Evolutionary conservation across 495 filamentous ascomycete species (phyloP), one percentile per base, ranked within the genome.

Genomic region (Xylaria intraflava): DNA sequence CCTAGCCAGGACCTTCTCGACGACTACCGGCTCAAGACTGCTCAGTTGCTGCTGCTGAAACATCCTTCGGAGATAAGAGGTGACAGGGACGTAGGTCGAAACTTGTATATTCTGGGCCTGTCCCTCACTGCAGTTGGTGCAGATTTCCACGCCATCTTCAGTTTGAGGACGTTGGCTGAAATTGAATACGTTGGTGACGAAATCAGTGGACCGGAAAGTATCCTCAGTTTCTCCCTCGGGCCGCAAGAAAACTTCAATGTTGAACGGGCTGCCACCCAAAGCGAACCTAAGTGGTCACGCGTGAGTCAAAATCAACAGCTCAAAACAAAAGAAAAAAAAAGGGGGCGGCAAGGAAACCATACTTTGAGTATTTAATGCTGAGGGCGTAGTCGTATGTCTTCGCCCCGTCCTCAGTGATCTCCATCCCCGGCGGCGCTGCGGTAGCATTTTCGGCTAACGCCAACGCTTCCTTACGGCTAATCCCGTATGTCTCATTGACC

Each of bases 381-480:
- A 51, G 38, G 10, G 40, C 40, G 12, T 42, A 42, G 27, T 51
- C 49, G 12, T 43, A 42, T 10, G 19, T 35, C 36, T 27, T 22
- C 29, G 38, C 40, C 26, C 40, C 49, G 14, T 44, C 27, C 14
- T 51, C 49, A 10, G 8, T 30, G 17, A 41, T n/a, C 26, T 51
- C 38, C 2, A 44, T 26, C 1, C 47, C 47, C 22, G 47, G 47
- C 3, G 31, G 35, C 14, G 31, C 17, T 29, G 22, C 10, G n/a
- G 9, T 41, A 7, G 35, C 47, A 20, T 23, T 30, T 16, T 49
- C 14, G 11, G 47, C 47, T 3, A 49, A 24, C 47, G 20, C 40
- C 10, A 49, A 6, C 3, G 47, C 24, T 49, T 49, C 38, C 3
- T 56, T 83, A 2, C 81, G 83, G 44, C 74, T 79, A 1, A 81